These are phyloP conservation scores for Cymbidium sinense DNA, from an alignment of 106 monocot species.

Conservation along the genomic window DNA sequence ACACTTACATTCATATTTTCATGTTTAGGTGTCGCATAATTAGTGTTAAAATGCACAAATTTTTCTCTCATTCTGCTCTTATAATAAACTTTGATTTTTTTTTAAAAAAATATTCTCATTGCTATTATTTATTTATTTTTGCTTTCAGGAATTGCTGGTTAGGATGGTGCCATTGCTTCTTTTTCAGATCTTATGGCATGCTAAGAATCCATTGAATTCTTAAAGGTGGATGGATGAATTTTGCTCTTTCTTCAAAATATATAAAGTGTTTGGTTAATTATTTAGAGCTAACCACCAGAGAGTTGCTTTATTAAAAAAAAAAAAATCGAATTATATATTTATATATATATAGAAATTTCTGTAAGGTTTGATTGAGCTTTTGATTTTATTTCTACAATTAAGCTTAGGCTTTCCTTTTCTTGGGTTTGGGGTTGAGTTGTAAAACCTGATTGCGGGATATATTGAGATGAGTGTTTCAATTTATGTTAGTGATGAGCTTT, in stretches of 20 bases:
- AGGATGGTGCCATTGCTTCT: constrained; percentile 13
- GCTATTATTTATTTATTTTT: constrained; percentile 2
- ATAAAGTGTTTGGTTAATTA: constrained; percentile 21
- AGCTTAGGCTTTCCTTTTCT: not conserved
- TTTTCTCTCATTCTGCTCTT: not conserved
- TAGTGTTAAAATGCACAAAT: not conserved
- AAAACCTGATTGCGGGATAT: constrained; percentile 1
- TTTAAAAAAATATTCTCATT: not conserved
- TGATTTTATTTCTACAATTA: not conserved
- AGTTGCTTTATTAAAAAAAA: not conserved
- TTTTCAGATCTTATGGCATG: constrained; percentile 13
- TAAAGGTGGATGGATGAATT: constrained; percentile 29
- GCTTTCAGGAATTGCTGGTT: constrained; percentile 15
- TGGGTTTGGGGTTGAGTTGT: not conserved
- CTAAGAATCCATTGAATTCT: constrained; percentile 19
- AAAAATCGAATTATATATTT: not conserved
- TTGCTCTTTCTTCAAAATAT: not conserved
- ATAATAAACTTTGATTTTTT: too few species aligned
- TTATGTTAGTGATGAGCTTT: constrained; percentile 10
- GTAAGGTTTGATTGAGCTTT: constrained; percentile 4
- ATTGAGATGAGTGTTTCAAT: constrained; percentile 34
- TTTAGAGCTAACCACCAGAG: constrained; percentile 12
- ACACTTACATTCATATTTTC: not conserved
- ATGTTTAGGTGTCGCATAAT: not conserved
- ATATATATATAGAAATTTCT: not conserved